These are phyloP conservation scores for Litsea cubeba DNA, from an alignment of 164 flowering plant genomes.

Conservation along the genomic window DNA sequence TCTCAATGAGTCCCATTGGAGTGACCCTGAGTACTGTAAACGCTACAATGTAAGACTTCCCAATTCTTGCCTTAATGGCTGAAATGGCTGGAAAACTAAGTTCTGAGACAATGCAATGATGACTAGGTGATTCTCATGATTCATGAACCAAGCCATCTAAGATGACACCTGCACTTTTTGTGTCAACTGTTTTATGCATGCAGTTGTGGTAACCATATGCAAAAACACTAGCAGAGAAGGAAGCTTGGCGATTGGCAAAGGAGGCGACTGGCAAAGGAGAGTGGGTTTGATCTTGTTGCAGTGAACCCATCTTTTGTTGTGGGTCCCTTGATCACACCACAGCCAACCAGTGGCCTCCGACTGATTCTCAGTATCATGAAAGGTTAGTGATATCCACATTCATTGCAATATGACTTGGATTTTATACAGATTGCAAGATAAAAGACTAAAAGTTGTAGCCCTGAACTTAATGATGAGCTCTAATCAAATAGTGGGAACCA, in stretches of 20 bases:
- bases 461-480: too few relatives aligned
- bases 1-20: slow-evolving; percentile 91
- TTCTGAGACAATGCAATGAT: background rate
- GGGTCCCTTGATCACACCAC: slow-evolving; percentile 80
- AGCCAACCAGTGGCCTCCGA: slow-evolving; percentile 78
- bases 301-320: slow-evolving; percentile 80
- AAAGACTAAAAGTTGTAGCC: too few relatives aligned
- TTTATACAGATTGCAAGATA: too few relatives aligned
- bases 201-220: slow-evolving; percentile 87
- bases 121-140: too few relatives aligned
- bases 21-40: slow-evolving; percentile 81
- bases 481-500: too few relatives aligned
- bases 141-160: too few relatives aligned
- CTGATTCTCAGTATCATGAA: slow-evolving; percentile 42
- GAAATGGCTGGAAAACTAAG: background rate
- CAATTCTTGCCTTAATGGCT: too few relatives aligned
- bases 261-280: slow-evolving; percentile 51
- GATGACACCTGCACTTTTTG: too few relatives aligned
- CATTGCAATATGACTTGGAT: too few relatives aligned
- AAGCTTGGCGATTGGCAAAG: slow-evolving; percentile 63
- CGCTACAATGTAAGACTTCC: slow-evolving; percentile 46
- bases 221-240: slow-evolving; percentile 66
- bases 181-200: slow-evolving; percentile 3
- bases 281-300: slow-evolving; percentile 57
- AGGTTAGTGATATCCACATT: slow-evolving; percentile 35